Base-by-base conservation (phyloP, 1,139 yeast species). In the Candida dubliniensis region DNA sequence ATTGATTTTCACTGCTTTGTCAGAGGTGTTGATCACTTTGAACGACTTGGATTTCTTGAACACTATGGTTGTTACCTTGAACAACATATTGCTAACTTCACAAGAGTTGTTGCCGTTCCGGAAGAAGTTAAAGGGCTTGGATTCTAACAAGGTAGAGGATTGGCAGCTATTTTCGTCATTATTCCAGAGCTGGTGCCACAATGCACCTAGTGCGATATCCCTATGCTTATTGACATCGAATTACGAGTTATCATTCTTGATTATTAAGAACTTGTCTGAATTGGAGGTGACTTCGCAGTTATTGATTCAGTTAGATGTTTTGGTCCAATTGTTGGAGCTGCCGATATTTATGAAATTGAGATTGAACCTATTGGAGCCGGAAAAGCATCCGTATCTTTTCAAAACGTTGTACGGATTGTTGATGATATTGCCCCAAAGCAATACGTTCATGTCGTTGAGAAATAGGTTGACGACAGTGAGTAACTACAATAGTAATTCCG, bases 381-480 rank as follows among this genome's bases (percentile, higher is more conserved):
- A 84, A 42, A 81, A 79, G 54, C 79, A 87, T 58, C 96, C 96
- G 0, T 87, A 78, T 57, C 67, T 95, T 35, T 88, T 86, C 74
- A 89, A 90, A 60, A 87, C 96, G 40, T 74, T 95, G 27, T 95
- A 90, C 60, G 99, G 99, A 1, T 77, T 95, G 39, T 71, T 95
- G 47, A 95, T 95, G 99, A 76, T 95, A 5, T 67, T 95, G 43
- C 99, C 99, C 0, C 99, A 95, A 61, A 88, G 97, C 0, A 79
- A 89, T n/a, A 96, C 99, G 0, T 95, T 89, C 63, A 82, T 79
- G 18, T 82, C 87, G 0, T 73, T 95, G 50, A 84, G 85, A 51
- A 88, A 86, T 58, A 74, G 99, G 48, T 73, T 93, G 43, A 43
- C 53, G 4, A 47, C 47, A 6, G 44, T 48, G 2, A 52, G 62